A percentile compares a stretch with the other conserved stretches of the same genome.
These are phyloP conservation scores for Paratinospora sagittata DNA, from an alignment of 164 flowering plant genomes.

Conservation along the genomic window DNA sequence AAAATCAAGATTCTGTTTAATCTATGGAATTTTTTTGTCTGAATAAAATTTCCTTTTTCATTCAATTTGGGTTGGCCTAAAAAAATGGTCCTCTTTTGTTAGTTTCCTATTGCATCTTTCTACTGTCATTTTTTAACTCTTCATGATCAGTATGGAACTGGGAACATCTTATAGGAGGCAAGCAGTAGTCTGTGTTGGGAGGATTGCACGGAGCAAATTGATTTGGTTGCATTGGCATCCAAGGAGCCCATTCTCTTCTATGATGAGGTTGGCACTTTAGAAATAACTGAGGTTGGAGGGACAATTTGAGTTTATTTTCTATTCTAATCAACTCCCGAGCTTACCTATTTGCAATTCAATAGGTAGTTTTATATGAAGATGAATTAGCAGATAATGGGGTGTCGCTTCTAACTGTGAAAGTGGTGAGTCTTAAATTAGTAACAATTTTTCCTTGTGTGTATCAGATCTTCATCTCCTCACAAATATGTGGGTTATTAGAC, in stretches of 20 bases:
- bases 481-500: not conserved
- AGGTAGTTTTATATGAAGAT: conserved; percentile 94
- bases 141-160: conserved; percentile 26
- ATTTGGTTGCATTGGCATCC: conserved; percentile 59
- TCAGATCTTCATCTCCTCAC: not conserved
- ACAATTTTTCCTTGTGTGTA: not conserved
- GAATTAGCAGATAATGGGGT: conserved; percentile 93
- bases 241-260: conserved; percentile 96
- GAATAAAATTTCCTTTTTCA: conserved; percentile 3
- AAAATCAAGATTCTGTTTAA: too few relatives aligned
- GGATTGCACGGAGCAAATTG: conserved; percentile 68
- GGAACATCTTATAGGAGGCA: conserved; percentile 20
- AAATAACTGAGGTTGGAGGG: conserved; percentile 1
- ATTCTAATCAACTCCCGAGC: conserved; percentile 3
- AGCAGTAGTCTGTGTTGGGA: conserved; percentile 54
- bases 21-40: not conserved
- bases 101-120: not conserved
- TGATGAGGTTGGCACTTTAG: conserved; percentile 63
- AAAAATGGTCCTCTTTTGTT: not conserved
- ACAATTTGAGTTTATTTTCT: not conserved
- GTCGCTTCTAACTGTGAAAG: conserved; percentile 93
- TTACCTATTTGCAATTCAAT: conserved; percentile 20
- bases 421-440: conserved; percentile 41
- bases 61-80: not conserved
- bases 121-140: conserved; percentile 7